Conservation (phyloP, 2,329 filamentous ascomycete species). For the Pseudocercospora cruenta region DNA sequence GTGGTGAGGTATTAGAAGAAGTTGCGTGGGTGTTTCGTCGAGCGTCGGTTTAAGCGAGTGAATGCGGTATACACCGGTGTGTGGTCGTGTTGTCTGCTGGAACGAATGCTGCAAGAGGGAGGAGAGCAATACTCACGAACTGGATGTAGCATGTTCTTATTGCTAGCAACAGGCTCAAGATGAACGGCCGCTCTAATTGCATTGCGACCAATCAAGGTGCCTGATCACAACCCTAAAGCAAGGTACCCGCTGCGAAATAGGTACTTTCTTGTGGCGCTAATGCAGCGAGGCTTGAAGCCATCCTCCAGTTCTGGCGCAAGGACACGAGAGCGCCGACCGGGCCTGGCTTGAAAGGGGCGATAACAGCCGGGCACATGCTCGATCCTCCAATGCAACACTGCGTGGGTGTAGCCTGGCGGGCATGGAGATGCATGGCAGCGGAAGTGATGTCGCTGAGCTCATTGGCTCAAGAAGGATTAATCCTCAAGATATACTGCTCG, state of each 20-base stretch:
- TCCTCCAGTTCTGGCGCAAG: constrained; percentile 6
- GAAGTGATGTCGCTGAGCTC: not conserved
- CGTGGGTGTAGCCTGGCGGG: not conserved
- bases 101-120: constrained; percentile 16
- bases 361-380: not conserved
- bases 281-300: constrained; percentile 1
- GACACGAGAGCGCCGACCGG: constrained; percentile 5
- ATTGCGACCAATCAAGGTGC: constrained; percentile 6
- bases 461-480: not conserved
- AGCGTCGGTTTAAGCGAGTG: constrained; percentile 23
- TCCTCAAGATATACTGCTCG: not conserved
- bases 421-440: not conserved
- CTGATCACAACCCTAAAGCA: not conserved
- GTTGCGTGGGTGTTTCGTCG: constrained; percentile 17
- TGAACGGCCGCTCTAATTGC: constrained; percentile 3
- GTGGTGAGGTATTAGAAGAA: not conserved
- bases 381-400: constrained; percentile 4
- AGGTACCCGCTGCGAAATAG: constrained; percentile 1
- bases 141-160: constrained; percentile 11
- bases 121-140: not conserved
- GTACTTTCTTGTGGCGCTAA: not conserved
- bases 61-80: constrained; percentile 22
- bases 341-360: constrained; percentile 8
- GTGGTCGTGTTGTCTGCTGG: constrained; percentile 17
- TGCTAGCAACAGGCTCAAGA: constrained; percentile 11